Conservation (phyloP, 2,329 filamentous ascomycete genomes). For the Ceratocystis ficicola region DNA sequence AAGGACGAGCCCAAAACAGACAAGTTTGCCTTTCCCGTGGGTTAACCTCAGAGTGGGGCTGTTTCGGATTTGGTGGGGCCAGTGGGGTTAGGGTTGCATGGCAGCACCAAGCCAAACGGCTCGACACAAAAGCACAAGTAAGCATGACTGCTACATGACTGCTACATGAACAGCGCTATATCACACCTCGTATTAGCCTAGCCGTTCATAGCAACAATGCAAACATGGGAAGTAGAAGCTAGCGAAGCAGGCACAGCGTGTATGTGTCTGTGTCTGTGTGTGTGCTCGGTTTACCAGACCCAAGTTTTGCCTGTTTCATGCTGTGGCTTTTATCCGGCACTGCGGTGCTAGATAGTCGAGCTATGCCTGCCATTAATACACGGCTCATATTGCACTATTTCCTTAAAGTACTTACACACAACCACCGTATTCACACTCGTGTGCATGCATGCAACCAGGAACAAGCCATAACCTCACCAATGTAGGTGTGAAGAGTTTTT, state of each 20-base stretch:
- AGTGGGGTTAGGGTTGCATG: not conserved
- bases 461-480: not conserved
- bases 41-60: not conserved
- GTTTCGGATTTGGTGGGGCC: not conserved
- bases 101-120: no score
- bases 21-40: not conserved
- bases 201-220: no score
- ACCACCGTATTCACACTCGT: not conserved
- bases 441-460: not conserved
- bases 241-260: not conserved
- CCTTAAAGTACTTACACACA: not conserved
- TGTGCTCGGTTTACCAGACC: not conserved
- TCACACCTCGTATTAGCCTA: no score
- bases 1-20: not conserved
- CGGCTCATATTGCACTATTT: not conserved
- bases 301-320: not conserved
- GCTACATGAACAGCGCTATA: no score
- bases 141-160: no score
- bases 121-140: no score
- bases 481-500: not conserved
- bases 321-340: not conserved
- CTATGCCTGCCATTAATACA: constrained; percentile 1
- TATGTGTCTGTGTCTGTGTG: not conserved
- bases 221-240: no score
- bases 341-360: not conserved